These are phyloP conservation scores for Miscanthus sacchariflorus DNA, from an alignment of 202 grass and related monocot species.

Conservation along the genomic window DNA sequence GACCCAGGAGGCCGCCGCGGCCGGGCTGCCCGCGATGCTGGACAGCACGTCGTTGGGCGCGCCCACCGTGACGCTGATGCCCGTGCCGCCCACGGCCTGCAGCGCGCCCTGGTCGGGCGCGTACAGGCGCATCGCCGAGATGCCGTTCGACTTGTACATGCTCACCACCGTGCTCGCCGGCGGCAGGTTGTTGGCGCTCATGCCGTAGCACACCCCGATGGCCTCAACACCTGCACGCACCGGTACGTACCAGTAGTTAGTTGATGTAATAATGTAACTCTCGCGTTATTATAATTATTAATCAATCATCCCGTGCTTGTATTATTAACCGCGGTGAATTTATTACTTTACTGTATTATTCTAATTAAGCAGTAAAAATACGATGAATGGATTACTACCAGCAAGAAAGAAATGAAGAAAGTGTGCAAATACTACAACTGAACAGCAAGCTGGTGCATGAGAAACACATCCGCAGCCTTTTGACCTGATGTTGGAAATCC, in stretches of 20 bases:
- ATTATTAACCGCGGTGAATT: not conserved
- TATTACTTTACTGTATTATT: not conserved
- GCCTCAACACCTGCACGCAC: constrained; percentile 40
- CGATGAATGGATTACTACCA: not conserved
- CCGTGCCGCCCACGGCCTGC: constrained; percentile 50
- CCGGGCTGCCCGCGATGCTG: constrained; percentile 45
- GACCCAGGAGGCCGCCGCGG: constrained; percentile 61
- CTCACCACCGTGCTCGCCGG: constrained; percentile 48
- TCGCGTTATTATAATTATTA: too few relatives aligned
- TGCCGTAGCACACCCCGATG: constrained; percentile 83
- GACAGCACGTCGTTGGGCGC: constrained; percentile 62
- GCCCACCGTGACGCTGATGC: constrained; percentile 59
- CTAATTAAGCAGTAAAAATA: too few relatives aligned
- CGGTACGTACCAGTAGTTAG: not conserved
- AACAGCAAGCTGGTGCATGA: not conserved
- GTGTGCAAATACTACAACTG: not conserved
- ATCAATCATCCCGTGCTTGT: too few relatives aligned
- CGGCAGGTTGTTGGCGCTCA: constrained; percentile 73
- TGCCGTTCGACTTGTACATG: constrained; percentile 54
- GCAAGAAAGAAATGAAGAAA: not conserved
- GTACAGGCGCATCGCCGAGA: constrained; percentile 64
- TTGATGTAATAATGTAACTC: too few relatives aligned
- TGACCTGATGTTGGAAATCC: constrained; percentile 9
- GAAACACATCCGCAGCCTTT: constrained; percentile 22
- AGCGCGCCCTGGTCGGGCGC: constrained; percentile 54